Percentiles rank a stretch among this genome's conserved stretches.
These are phyloP conservation scores for Cyclotella atomus DNA, from an alignment of 108 stramenopile species.

Conservation along the genomic window DNA sequence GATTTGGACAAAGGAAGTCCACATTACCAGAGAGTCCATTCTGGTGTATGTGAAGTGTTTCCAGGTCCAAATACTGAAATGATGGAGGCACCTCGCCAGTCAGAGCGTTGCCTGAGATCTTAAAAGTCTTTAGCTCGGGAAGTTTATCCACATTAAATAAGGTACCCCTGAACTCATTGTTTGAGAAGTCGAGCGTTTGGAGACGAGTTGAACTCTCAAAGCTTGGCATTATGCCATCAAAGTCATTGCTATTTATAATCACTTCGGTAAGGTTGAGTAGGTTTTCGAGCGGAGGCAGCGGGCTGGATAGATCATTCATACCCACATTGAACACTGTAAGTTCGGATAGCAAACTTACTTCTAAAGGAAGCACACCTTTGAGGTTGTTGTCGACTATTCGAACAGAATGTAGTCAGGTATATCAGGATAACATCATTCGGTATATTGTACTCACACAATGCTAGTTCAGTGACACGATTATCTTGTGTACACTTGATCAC, in stretches of 20 bases:
- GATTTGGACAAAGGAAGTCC: background rate
- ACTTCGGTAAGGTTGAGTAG: slow-evolving; percentile 40
- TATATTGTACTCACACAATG: slow-evolving; percentile 2
- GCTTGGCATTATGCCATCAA: slow-evolving; percentile 48
- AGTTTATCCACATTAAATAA: slow-evolving; percentile 7
- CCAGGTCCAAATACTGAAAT: slow-evolving; percentile 1
- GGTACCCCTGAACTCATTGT: slow-evolving; percentile 41
- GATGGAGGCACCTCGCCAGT: slow-evolving; percentile 12
- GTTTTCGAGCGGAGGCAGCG: slow-evolving; percentile 27
- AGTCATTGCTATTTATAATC: slow-evolving; percentile 48
- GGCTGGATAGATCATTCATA: slow-evolving; percentile 42
- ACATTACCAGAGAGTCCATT: slow-evolving; percentile 6
- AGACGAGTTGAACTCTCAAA: slow-evolving; percentile 31
- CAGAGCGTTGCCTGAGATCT: background rate
- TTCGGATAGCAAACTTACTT: slow-evolving; percentile 43
- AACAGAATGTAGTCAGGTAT: background rate
- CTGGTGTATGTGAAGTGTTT: background rate
- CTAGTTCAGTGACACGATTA: background rate
- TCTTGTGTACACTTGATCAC: background rate
- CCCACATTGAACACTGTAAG: slow-evolving; percentile 36
- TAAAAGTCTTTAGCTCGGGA: background rate
- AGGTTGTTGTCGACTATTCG: slow-evolving; percentile 48
- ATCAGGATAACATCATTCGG: background rate
- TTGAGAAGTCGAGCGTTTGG: slow-evolving; percentile 45
- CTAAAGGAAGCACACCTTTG: slow-evolving; percentile 52